Base-by-base conservation (phyloP, 2,329 filamentous ascomycete genomes). In the Madurella fahalii region DNA sequence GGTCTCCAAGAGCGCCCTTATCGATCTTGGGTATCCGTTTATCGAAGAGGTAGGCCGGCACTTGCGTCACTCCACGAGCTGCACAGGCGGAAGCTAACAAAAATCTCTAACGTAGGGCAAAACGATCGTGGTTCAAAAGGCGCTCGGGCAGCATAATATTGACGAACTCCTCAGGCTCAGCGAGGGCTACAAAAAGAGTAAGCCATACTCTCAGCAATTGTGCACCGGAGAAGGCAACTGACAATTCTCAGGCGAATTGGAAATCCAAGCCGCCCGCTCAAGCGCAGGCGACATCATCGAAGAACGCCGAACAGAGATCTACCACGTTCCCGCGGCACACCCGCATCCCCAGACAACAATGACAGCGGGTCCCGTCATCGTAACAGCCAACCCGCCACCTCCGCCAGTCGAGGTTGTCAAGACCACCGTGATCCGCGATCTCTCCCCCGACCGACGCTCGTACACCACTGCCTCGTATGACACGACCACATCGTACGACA, bases 141-240 rank as follows among this genome's bases (percentile, higher is more conserved):
- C 93, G 9, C 79, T 97, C 5, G 89, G 90, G 15, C 92, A 95
- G 64, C 84, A 93, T 16, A 90, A 96, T 64, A 96, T 96, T 59
- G 91, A 96, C 63, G 88, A 95, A 65, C 79, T 96, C 43, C 87
- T 96, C 64, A 86, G 84, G 64, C 77, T 91, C 47, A 95, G 90
- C 70, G 88, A 91, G 65, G 84, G 87, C 32, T 91, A 90, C 71
- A 85, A 80, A 67, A 80, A 81, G 66, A 76, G 80, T 82, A 64
- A 65, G 76, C 65, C 5, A 1, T 30, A 9, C 37, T 34, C 30
- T 7, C 11, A 12, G n/a, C 2, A 13, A 11, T n/a, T n/a, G 15
- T 16, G 7, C 4, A 48, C 8, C 18, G 18, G 40, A 49, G 52
- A 44, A 50, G 31, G n/a, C 15, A 41, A 40, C 48, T 59, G 41